Evolutionary conservation across 306 rosid genomes (phyloP), one percentile per base, ranked within the genome.

Genomic region (Dicorynia guianensis): DNA sequence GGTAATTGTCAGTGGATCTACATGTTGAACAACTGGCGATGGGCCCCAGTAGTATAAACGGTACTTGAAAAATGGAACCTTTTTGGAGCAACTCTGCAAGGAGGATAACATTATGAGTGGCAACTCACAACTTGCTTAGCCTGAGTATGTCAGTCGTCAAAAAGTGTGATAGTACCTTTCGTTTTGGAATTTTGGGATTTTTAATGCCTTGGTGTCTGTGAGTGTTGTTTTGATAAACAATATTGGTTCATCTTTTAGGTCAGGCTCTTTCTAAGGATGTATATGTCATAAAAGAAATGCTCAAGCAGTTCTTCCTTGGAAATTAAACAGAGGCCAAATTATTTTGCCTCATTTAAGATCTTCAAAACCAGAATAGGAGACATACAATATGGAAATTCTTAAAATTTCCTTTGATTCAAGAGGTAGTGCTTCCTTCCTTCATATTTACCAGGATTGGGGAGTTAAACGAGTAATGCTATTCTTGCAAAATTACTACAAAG

Each of bases 1-100:
- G 56, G 56, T 10, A 19, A 44, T 4, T 12, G 72, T 67, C 57
- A 60, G 60, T 84, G 85, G 80, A 81, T 77, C 82, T 71, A 49
- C 79, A 49, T 77, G 78, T 76, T 77, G 68, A 35, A 40, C 85
- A 53, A 68, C 54, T 80, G 80, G 61, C 58, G 13, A 8, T 13
- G 35, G 47, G 72, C 25, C 75, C 83, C 68, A 44, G 10, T 13
- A 9, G n/a, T 33, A 55, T 66, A 36, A 36, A 19, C 52, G 46
- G 12, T 2, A 11, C 5, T 57, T 8, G 20, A n/a, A n/a, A n/a
- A n/a, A n/a, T n/a, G n/a, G 44, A 1, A 33, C n/a, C 71, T 20
- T 50, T 11, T 49, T 7, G 19, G 5, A 54, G 57, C 62, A 17
- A 67, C 19, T 20, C 59, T 11, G 0, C 3, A 36, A 44, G 17